A percentile compares a stretch with the other conserved stretches of the same genome.
These are phyloP conservation scores for Penicillium manginii DNA, from an alignment of 495 filamentous ascomycete genomes.

Conservation along the genomic window DNA sequence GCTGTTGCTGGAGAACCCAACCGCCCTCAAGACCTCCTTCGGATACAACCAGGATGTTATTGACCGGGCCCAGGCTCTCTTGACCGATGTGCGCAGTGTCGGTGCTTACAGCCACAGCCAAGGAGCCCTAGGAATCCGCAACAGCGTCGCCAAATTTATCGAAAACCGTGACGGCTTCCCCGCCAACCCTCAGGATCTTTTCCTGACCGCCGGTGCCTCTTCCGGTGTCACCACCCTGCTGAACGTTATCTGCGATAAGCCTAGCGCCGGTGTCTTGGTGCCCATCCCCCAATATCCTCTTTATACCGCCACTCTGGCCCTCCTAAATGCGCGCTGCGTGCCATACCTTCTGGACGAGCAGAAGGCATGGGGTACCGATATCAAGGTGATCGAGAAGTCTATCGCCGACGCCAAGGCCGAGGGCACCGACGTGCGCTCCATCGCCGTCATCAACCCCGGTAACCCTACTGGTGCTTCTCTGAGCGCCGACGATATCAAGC, in stretches of 20 bases:
- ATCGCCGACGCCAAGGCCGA: constrained; percentile 70
- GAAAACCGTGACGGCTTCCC: constrained; percentile 87
- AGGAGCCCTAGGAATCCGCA: constrained; percentile 78
- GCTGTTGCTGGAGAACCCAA: constrained; percentile 73
- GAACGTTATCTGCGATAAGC: constrained; percentile 80
- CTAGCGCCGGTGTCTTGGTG: constrained; percentile 84
- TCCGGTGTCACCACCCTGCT: constrained; percentile 92
- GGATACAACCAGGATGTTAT: constrained; percentile 89
- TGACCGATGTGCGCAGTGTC: constrained; percentile 84
- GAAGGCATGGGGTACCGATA: constrained; percentile 83
- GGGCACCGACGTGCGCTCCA: constrained; percentile 84
- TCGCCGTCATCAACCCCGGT: constrained; percentile 97
- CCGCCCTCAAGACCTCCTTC: constrained; percentile 64
- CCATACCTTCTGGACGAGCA: constrained; percentile 91
- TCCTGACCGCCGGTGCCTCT: constrained; percentile 87
- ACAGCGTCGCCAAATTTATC: constrained; percentile 91
- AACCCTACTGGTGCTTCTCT: constrained; percentile 95
- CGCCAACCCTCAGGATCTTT: constrained; percentile 76
- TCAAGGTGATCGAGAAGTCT: constrained; percentile 70
- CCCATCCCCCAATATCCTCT: constrained; percentile 98
- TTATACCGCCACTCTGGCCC: constrained; percentile 89
- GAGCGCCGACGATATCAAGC: constrained; percentile 72
- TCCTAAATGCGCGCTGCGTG: constrained; percentile 85
- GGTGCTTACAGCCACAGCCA: constrained; percentile 96
- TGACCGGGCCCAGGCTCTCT: constrained; percentile 75